Evolutionary conservation across 805 yeast species (phyloP).

Genomic region (Candida adriatica): DNA sequence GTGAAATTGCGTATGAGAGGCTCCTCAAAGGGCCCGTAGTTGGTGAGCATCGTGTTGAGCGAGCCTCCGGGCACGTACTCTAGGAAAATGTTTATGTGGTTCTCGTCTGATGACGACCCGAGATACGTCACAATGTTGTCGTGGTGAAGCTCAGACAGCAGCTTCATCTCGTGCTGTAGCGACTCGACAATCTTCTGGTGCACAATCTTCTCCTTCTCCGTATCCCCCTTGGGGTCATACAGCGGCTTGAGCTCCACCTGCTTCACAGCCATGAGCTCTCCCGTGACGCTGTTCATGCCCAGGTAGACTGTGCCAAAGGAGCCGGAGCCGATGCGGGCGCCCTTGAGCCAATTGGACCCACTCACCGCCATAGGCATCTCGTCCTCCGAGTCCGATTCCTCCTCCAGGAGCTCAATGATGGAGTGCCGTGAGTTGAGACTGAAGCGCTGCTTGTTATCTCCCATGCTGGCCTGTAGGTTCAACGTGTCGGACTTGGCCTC

Average conservation of each 20-base stretch:
- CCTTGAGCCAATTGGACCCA: constrained; percentile 93
- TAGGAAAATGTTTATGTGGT: constrained; percentile 68
- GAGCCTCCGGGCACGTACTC: constrained; percentile 74
- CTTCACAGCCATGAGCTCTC: constrained; percentile 95
- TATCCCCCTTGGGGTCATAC: constrained; percentile 21
- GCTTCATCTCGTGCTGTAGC: constrained; percentile 69
- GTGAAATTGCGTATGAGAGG: constrained; percentile 65
- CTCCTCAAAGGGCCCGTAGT: constrained; percentile 78
- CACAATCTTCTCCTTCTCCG: constrained; percentile 23
- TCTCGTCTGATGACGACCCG: constrained; percentile 76
- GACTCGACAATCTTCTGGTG: constrained; percentile 67
- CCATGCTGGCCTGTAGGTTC: constrained; percentile 26
- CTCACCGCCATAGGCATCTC: constrained; percentile 46
- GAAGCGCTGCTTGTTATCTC: constrained; percentile 22
- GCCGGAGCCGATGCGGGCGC: constrained; percentile 91
- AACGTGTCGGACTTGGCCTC: constrained; percentile 32
- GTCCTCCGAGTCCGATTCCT: constrained; percentile 19
- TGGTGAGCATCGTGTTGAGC: constrained; percentile 60
- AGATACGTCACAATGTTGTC: constrained; percentile 88
- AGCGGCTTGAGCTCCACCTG: constrained; percentile 68
- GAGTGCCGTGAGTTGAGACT: constrained; percentile 21
- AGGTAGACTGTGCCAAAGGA: constrained; percentile 90
- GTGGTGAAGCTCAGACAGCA: constrained; percentile 76
- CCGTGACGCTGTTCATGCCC: constrained; percentile 87
- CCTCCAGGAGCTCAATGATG: constrained; percentile 22